Evolutionary conservation across 805 yeast species (phyloP).

Genomic region (Yarrowia deformans): DNA sequence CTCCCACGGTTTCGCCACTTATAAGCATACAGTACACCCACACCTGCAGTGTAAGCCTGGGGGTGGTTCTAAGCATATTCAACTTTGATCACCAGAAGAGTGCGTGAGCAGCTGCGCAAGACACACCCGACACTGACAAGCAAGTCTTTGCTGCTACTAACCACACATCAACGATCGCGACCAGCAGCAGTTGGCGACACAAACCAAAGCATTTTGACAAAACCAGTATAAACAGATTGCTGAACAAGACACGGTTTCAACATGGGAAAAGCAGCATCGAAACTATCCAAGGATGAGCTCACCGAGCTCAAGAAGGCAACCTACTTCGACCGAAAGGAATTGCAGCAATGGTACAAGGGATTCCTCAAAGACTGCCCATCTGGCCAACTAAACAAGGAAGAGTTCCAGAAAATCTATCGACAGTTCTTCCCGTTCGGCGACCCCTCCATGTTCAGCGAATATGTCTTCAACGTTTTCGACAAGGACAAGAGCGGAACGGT

Average conservation of each 20-base stretch:
- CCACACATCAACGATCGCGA: background rate
- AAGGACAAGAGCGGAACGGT: constrained; percentile 78
- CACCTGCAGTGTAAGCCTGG: constrained; percentile 8
- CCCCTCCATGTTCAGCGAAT: constrained; percentile 88
- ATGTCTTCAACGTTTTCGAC: constrained; percentile 89
- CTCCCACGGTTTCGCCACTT: background rate
- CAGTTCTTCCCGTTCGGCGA: constrained; percentile 99
- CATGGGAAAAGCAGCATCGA: constrained; percentile 97
- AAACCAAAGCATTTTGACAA: background rate
- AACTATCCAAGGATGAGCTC: constrained; percentile 88
- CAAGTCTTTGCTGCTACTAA: constrained; percentile 53
- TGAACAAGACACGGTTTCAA: constrained; percentile 16
- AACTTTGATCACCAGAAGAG: constrained; percentile 52
- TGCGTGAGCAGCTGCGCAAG: constrained; percentile 59
- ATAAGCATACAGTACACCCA: constrained; percentile 1
- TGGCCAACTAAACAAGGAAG: constrained; percentile 85
- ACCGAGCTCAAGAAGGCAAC: constrained; percentile 83
- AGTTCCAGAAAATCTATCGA: constrained; percentile 88
- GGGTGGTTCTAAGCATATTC: constrained; percentile 44
- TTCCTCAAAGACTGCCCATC: constrained; percentile 91
- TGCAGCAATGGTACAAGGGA: constrained; percentile 99
- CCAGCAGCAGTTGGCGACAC: background rate
- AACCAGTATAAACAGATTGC: background rate
- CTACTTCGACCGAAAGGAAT: constrained; percentile 88
- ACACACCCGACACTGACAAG: constrained; percentile 60